phyloP scores from a whole-genome alignment of 192 early-diverging fungal genomes.

The Coemansia sp. region DNA sequence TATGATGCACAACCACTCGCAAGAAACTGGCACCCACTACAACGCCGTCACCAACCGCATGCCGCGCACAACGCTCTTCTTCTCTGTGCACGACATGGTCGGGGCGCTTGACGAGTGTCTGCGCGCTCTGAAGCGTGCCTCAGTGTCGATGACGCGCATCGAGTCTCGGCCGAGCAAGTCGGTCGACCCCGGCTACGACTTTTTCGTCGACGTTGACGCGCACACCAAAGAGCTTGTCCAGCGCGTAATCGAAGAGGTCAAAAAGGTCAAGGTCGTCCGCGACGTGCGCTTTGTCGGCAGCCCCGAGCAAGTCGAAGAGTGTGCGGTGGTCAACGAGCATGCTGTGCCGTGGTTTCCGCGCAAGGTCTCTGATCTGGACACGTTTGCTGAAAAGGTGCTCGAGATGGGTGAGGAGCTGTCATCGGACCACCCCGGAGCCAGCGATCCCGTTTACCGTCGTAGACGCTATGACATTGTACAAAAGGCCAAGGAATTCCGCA shows the following conservation, averaged over 20 bases:
- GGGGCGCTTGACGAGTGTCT: conserved; percentile 86
- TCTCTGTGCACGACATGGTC: conserved; percentile 80
- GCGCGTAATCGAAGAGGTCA: conserved; percentile 60
- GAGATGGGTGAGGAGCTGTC: conserved; percentile 88
- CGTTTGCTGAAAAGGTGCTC: conserved; percentile 87
- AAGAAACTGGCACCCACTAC: conserved; percentile 22
- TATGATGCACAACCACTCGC: conserved; percentile 27
- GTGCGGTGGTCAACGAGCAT: conserved; percentile 1
- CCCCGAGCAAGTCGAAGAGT: conserved; percentile 1
- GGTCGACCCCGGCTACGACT: conserved; percentile 81
- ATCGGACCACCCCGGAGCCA: conserved; percentile 92
- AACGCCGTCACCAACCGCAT: conserved; percentile 23
- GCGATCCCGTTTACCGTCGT: conserved; percentile 78
- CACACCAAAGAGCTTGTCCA: conserved; percentile 58
- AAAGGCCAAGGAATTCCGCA: conserved; percentile 74
- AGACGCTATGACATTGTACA: conserved; percentile 80
- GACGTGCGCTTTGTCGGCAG: conserved; percentile 57
- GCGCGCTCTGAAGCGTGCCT: conserved; percentile 60
- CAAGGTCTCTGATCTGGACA: conserved; percentile 86
- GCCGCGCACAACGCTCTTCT: conserved; percentile 62
- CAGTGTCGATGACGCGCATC: conserved; percentile 89
- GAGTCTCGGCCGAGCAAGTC: conserved; percentile 88
- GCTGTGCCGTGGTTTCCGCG: conserved; percentile 91
- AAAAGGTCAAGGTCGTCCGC: conserved; percentile 57
- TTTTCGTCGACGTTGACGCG: conserved; percentile 89